phyloP scores from a whole-genome alignment of 305 asterid species.

The Withania somnifera region DNA sequence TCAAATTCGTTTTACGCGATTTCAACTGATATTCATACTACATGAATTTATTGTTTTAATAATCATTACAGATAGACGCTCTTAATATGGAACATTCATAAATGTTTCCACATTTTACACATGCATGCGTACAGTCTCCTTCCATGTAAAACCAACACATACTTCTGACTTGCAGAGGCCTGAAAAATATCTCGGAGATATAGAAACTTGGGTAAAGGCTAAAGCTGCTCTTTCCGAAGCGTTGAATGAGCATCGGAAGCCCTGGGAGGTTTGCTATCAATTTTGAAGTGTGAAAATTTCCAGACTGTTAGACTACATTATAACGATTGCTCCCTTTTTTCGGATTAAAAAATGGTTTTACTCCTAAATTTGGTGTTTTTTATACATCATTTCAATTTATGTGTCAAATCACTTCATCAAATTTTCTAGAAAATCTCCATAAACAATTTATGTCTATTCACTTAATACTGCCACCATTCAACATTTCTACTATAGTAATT shows the following conservation, averaged over 20 bases:
- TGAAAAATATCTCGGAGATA: conserved; percentile 74
- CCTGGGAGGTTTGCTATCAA: conserved; percentile 67
- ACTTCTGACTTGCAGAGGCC: conserved; percentile 62
- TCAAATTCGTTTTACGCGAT: not conserved
- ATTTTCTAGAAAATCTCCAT: not conserved
- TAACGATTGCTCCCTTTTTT: not conserved
- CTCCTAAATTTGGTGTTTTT: not conserved
- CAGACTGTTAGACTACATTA: not conserved
- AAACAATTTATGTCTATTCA: not conserved
- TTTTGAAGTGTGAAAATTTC: not conserved
- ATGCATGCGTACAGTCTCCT: not conserved
- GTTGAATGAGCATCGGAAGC: conserved; percentile 65
- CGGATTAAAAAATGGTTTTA: not conserved
- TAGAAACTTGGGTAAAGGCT: conserved; percentile 68
- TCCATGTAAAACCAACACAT: not conserved
- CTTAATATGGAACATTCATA: not conserved
- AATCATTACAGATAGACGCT: not conserved
- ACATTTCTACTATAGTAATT: not conserved
- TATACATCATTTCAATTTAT: not conserved
- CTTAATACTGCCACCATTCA: not conserved
- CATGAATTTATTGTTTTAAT: not conserved
- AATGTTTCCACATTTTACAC: not conserved
- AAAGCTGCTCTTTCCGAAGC: conserved; percentile 83
- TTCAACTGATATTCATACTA: not conserved
- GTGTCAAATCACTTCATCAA: not conserved